Base-by-base conservation (phyloP, 306 rosid genomes). In the Quercus glauca region DNA sequence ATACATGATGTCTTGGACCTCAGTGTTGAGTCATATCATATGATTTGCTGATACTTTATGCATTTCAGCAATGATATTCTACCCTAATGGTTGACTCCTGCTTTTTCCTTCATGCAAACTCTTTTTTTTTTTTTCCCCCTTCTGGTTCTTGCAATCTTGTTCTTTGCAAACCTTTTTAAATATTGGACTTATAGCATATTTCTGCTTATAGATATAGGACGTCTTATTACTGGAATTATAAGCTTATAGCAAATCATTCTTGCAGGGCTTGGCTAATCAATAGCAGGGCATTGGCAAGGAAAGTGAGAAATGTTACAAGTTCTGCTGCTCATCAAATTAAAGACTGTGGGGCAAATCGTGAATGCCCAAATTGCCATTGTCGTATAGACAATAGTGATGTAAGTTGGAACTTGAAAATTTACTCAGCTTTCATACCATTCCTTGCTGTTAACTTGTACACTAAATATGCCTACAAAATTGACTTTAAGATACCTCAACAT, bases 191-290 rank as follows among this genome's bases (percentile, higher is more conserved):
- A 4, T 35, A 19, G 1, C 52, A n/a, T 35, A 19, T 68, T 68
- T 45, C 51, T 73, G 63, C 79, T 63, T 21, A 61, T 15, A 17
- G 63, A 20, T 52, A 52, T 5, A 60, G 19, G 25, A 45, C 58
- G 70, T 55, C 41, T 71, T 71, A 6, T 7, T 9, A 53, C 25
- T 65, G 77, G 72, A 75, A 56, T 63, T 64, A 53, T 74, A 61
- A 65, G 76, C 81, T 35, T 26, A 64, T 9, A 76, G 26, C 49
- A 20, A 64, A 63, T 75, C 81, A 75, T 41, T 85, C 81, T 19
- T 76, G 18, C 88, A 95, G 99, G 88, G 78, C 90, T 83, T 95
- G 99, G 99, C 77, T 95, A 51, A 76, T 91, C 59, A 84, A 92
- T 81, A 59, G 88, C 49, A 86, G 90, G 81, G 93, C 91, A 73